Percentiles rank a stretch among this genome's conserved stretches.
Conservation (phyloP, 2,329 filamentous ascomycete species). For the Cadophora gregata region DNA sequence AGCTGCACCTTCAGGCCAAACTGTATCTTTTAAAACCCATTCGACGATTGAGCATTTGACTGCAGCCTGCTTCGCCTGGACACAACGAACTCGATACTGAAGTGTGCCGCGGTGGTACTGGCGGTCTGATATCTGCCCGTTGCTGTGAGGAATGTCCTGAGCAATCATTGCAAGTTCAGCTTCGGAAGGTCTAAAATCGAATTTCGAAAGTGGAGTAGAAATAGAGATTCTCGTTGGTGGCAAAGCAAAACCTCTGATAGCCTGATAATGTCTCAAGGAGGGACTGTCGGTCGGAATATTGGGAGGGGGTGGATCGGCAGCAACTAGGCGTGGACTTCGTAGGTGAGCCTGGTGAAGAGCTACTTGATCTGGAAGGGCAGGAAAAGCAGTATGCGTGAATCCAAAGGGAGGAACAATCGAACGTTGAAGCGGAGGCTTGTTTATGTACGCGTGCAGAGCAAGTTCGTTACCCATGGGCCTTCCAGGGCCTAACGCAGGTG, state of each 20-base stretch:
- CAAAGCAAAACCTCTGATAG: slow-evolving; percentile 57
- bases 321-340: slow-evolving; percentile 54
- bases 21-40: slow-evolving; percentile 69
- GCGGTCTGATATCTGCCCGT: slow-evolving; percentile 43
- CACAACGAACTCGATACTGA: slow-evolving; percentile 73
- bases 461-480: not conserved
- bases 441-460: slow-evolving; percentile 19
- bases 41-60: slow-evolving; percentile 46
- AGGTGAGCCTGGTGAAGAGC: slow-evolving; percentile 66
- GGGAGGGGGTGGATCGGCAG: slow-evolving; percentile 23
- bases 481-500: not conserved
- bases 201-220: slow-evolving; percentile 43
- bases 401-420: slow-evolving; percentile 47
- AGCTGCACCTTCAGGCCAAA: slow-evolving; percentile 75
- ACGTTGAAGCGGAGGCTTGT: slow-evolving; percentile 30
- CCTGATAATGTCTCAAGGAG: slow-evolving; percentile 56
- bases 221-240: slow-evolving; percentile 48
- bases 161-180: slow-evolving; percentile 35
- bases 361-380: slow-evolving; percentile 52
- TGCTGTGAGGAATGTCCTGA: slow-evolving; percentile 31
- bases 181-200: slow-evolving; percentile 44
- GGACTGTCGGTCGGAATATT: slow-evolving; percentile 39
- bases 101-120: slow-evolving; percentile 56
- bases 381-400: slow-evolving; percentile 45
- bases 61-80: slow-evolving; percentile 45